A percentile compares a stretch with the other conserved stretches of the same genome.
Evolutionary conservation across 1,139 yeast genomes (phyloP).

Genomic region (Pichia inconspicua): DNA sequence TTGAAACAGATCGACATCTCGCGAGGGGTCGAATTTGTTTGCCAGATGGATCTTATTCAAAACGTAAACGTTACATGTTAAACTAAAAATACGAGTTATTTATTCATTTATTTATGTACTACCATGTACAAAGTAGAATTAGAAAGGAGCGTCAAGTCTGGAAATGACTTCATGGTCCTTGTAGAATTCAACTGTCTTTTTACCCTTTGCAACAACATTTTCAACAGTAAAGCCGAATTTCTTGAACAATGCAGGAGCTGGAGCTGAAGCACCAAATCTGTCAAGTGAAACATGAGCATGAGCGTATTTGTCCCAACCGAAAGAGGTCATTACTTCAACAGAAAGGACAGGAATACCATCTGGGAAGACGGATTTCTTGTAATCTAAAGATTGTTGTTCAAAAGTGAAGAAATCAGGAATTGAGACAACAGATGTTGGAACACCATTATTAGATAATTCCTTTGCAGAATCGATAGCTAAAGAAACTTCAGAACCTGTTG

Average conservation of each 20-base stretch:
- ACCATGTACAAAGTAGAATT: conserved; percentile 12
- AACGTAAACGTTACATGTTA: background rate
- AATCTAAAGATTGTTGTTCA: conserved; percentile 72
- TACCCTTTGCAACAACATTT: conserved; percentile 83
- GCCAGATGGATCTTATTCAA: no score
- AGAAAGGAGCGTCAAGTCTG: conserved; percentile 77
- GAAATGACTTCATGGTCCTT: conserved; percentile 65
- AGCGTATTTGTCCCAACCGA: conserved; percentile 92
- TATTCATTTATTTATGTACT: background rate
- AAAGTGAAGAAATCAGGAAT: conserved; percentile 90
- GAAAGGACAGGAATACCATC: conserved; percentile 91
- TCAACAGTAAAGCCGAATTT: conserved; percentile 88
- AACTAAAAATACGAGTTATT: background rate
- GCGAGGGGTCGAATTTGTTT: no score
- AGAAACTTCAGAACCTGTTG: conserved; percentile 96
- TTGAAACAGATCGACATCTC: no score
- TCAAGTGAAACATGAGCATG: conserved; percentile 96
- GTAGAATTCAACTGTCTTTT: conserved; percentile 74
- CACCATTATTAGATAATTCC: conserved; percentile 50
- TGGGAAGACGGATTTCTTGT: conserved; percentile 82
- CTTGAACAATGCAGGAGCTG: conserved; percentile 76
- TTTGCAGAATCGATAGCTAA: conserved; percentile 77
- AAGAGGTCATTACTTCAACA: conserved; percentile 87
- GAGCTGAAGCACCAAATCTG: conserved; percentile 97
- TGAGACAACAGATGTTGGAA: conserved; percentile 78